Conservation (phyloP, 441 rosid species). For the Macaranga tanarius region DNA sequence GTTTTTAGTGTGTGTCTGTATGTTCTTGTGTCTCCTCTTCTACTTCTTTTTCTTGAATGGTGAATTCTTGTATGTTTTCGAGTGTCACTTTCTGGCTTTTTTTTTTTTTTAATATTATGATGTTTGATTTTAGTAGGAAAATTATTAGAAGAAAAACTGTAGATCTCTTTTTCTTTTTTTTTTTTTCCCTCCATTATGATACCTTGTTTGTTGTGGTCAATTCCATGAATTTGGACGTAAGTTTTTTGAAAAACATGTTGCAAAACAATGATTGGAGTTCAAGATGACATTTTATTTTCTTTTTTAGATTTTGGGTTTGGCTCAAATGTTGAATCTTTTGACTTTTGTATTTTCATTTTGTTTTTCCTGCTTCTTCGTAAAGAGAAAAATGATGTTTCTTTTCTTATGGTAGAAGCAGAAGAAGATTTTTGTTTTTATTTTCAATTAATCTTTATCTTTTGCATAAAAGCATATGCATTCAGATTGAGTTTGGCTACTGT, state of each 20-base stretch:
- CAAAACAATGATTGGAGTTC: conserved; percentile 2
- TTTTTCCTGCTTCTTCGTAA: neutral
- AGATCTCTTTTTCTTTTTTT: neutral
- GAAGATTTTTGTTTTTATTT: neutral
- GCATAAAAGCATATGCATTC: neutral
- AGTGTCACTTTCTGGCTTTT: neutral
- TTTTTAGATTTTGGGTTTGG: neutral
- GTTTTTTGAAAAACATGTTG: conserved; percentile 1
- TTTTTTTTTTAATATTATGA: neutral
- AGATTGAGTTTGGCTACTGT: neutral
- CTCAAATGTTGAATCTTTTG: conserved; percentile 6
- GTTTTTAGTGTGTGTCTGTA: neutral
- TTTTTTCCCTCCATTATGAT: neutral
- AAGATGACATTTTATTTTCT: neutral
- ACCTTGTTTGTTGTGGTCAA: neutral
- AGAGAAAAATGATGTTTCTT: neutral
- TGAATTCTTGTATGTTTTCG: neutral
- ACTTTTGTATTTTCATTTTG: conserved; percentile 13
- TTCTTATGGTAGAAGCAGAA: neutral
- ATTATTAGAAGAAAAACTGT: neutral
- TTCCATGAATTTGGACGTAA: conserved; percentile 4
- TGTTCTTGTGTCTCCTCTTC: neutral
- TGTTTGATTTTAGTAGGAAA: neutral
- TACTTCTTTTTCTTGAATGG: neutral
- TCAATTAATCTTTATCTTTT: neutral